A percentile compares a stretch with the other conserved stretches of the same genome.
Evolutionary conservation across 257 asterid species (phyloP).

Genomic region (Handroanthus guayacan): DNA sequence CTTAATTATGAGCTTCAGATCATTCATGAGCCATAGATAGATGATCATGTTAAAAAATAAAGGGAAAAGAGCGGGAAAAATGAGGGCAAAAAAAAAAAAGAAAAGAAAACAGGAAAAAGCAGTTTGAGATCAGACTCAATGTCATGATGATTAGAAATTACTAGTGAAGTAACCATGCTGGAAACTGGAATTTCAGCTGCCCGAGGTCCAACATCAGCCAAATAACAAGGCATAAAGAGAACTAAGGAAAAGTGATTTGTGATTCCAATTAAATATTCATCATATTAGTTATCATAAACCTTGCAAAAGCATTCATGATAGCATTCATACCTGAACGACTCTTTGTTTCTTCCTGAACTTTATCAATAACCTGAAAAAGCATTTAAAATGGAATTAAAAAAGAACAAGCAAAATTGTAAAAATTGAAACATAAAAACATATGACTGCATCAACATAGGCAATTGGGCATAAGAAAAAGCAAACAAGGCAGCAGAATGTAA

Average conservation of each 20-base stretch:
- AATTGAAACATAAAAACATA: not conserved
- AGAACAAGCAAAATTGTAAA: not conserved
- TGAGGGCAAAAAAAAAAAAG: too few species aligned
- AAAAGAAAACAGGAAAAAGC: not conserved
- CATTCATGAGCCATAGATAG: not conserved
- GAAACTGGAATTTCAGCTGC: not conserved
- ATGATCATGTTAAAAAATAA: not conserved
- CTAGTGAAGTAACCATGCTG: not conserved
- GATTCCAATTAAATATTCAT: not conserved
- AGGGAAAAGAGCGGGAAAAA: too few species aligned
- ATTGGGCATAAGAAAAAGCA: not conserved
- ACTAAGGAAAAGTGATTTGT: not conserved
- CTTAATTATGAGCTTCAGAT: not conserved
- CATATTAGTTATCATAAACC: not conserved
- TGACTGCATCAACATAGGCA: not conserved
- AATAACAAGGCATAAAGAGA: not conserved
- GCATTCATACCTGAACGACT: slow-evolving; percentile 53
- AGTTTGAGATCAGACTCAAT: not conserved
- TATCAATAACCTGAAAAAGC: slow-evolving; percentile 61
- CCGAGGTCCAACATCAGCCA: not conserved
- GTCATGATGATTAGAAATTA: not conserved
- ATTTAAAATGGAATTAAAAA: not conserved
- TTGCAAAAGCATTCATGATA: not conserved
- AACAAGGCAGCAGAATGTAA: not conserved
- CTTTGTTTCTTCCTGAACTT: slow-evolving; percentile 72